Conservation (phyloP, 169 alveolate genomes). For the Plasmodium blacklocki region DNA sequence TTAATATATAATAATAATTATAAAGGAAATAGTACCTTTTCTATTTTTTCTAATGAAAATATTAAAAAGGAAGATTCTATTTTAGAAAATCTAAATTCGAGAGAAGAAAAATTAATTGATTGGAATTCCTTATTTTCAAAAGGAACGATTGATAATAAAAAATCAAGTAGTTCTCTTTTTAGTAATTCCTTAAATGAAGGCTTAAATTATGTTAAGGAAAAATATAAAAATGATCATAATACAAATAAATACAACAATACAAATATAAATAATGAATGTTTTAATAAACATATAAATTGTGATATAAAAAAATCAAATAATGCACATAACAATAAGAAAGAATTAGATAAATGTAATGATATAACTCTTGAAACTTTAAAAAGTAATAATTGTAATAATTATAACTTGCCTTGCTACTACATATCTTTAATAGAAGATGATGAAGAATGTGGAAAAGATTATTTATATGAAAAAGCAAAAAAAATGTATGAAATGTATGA, state of each 20-base stretch:
- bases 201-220: conserved; percentile 17
- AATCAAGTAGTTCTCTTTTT: conserved; percentile 14
- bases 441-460: conserved; percentile 67
- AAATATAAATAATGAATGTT: conserved; percentile 4
- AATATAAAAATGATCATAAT: conserved; percentile 11
- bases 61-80: conserved; percentile 40
- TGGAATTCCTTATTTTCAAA: conserved; percentile 74
- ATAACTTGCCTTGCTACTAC: conserved; percentile 26
- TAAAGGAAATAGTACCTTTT: conserved; percentile 3
- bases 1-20: not conserved
- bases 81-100: conserved; percentile 18
- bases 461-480: conserved; percentile 66
- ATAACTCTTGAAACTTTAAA: not conserved
- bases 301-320: not conserved
- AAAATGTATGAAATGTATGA: conserved; percentile 68
- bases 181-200: conserved; percentile 37
- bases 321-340: conserved; percentile 6
- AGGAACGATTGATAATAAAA: conserved; percentile 8
- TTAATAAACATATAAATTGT: not conserved
- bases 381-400: not conserved
- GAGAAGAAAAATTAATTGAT: conserved; percentile 68
- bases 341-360: conserved; percentile 11
- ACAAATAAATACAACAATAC: not conserved
- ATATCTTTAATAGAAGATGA: conserved; percentile 63
- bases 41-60: conserved; percentile 22